phyloP scores from a whole-genome alignment of 495 filamentous ascomycete genomes.

The Daldinia childiae region DNA sequence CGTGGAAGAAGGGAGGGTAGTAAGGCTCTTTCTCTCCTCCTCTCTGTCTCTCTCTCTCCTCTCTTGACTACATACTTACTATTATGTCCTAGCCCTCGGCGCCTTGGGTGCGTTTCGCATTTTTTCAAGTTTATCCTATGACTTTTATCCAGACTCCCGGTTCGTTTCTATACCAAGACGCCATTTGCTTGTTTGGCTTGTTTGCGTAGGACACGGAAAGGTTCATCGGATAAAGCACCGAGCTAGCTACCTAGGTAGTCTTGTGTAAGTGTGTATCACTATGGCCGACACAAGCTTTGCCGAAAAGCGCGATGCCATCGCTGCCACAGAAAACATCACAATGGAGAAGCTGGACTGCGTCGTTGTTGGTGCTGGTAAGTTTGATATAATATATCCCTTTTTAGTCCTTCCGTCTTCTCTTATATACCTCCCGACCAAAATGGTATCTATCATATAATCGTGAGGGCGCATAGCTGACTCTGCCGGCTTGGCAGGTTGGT shows the following conservation, averaged over 20 bases:
- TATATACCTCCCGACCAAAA: not conserved
- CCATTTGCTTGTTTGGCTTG: conserved; percentile 3
- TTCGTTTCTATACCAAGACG: conserved; percentile 26
- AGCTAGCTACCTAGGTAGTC: conserved; percentile 13
- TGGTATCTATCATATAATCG: not conserved
- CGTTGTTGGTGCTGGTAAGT: conserved; percentile 58
- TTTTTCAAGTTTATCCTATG: conserved; percentile 36
- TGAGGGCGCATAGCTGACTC: conserved; percentile 11
- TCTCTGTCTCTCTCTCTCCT: too few species aligned
- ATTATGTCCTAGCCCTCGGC: not conserved
- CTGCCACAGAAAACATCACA: conserved; percentile 24
- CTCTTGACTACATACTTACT: not conserved
- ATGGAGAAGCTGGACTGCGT: conserved; percentile 58
- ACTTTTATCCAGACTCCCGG: conserved; percentile 36
- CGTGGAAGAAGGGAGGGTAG: conserved; percentile 11
- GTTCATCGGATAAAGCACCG: conserved; percentile 21
- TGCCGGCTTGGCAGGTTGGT: conserved; percentile 47
- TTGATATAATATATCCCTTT: not conserved
- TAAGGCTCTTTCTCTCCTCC: too few species aligned
- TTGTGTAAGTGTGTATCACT: conserved; percentile 20
- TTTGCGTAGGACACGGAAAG: conserved; percentile 24
- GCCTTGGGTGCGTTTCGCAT: conserved; percentile 19
- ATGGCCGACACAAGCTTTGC: conserved; percentile 24
- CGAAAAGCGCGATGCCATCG: conserved; percentile 29
- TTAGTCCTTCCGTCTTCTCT: not conserved